These are phyloP conservation scores for Russula sp. DNA, from an alignment of 768 basidiomycete genomes.

Conservation along the genomic window DNA sequence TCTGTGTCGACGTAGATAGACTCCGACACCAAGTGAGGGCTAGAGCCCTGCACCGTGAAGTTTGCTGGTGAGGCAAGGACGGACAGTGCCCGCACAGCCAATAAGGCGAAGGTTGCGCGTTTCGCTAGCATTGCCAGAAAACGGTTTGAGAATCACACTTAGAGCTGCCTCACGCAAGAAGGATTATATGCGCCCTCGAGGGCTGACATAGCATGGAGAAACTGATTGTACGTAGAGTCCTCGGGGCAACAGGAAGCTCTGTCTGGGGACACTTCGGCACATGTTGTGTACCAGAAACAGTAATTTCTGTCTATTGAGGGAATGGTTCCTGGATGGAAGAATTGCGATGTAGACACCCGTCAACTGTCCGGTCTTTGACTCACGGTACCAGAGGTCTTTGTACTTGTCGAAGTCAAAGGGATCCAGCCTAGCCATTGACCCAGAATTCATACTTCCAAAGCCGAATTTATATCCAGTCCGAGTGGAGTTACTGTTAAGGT, in stretches of 20 bases:
- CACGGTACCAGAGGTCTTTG: no score
- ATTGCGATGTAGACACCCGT: no score
- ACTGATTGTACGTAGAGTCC: background rate
- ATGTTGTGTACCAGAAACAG: background rate
- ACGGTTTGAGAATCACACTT: background rate
- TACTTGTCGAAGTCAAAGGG: no score
- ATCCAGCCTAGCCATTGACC: no score
- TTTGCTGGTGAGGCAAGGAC: no score
- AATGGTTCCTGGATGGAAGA: no score
- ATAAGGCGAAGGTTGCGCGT: background rate
- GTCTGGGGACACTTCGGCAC: no score
- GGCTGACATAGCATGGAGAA: background rate
- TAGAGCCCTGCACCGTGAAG: background rate
- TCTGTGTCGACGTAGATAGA: background rate
- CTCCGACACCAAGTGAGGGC: background rate
- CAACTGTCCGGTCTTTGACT: no score
- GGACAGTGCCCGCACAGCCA: conserved; percentile 5
- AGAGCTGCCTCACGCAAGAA: background rate
- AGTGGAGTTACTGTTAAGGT: no score
- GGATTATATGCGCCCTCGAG: conserved; percentile 1
- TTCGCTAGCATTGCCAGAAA: background rate
- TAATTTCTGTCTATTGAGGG: background rate
- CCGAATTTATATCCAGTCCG: no score
- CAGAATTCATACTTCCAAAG: no score
- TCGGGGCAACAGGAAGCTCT: background rate